These are phyloP conservation scores for Fusarium nurragi DNA, from an alignment of 2,329 filamentous ascomycete genomes.

Conservation along the genomic window DNA sequence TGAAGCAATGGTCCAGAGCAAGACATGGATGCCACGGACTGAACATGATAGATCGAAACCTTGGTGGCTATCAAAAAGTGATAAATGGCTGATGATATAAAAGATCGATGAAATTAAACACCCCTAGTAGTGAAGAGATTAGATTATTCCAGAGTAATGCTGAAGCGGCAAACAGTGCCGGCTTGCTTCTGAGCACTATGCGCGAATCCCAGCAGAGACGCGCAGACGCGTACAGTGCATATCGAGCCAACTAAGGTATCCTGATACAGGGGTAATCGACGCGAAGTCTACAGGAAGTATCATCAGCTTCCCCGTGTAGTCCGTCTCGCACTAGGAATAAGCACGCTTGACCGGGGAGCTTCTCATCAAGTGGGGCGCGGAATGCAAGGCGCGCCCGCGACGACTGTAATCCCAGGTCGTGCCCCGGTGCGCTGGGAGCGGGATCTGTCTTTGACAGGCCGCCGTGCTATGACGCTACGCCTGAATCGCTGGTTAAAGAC, in stretches of 20 bases:
- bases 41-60: constrained; percentile 16
- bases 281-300: constrained; percentile 32
- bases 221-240: constrained; percentile 44
- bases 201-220: neutral
- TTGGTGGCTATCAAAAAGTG: constrained; percentile 16
- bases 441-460: constrained; percentile 45
- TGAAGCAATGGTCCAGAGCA: constrained; percentile 32
- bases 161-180: constrained; percentile 40
- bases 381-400: constrained; percentile 40
- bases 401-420: constrained; percentile 27
- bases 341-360: constrained; percentile 39
- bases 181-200: constrained; percentile 8
- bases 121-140: constrained; percentile 42
- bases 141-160: constrained; percentile 36
- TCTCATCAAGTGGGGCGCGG: constrained; percentile 39
- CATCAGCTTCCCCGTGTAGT: constrained; percentile 35
- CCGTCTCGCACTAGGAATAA: constrained; percentile 27
- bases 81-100: constrained; percentile 27
- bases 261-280: constrained; percentile 23
- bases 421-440: constrained; percentile 47
- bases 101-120: constrained; percentile 44
- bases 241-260: neutral
- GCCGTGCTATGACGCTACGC: constrained; percentile 41
- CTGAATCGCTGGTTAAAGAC: constrained; percentile 27
- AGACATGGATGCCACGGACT: constrained; percentile 43